phyloP scores from a whole-genome alignment of 345 rosid species.

The Gossypium ekmanianum region DNA sequence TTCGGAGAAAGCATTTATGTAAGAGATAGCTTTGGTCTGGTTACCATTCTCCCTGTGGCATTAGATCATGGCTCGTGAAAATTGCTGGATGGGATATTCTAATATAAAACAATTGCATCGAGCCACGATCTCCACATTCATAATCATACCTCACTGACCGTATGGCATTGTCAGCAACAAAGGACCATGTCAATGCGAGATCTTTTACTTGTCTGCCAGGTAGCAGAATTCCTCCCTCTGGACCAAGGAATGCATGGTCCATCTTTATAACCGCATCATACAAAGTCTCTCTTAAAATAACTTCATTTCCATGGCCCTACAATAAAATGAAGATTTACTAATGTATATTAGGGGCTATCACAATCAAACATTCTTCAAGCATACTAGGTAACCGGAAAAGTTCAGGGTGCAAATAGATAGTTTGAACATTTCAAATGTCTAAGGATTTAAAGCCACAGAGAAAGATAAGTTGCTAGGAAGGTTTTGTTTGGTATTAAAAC shows the following conservation, averaged over 20 bases:
- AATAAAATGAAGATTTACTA: constrained; percentile 15
- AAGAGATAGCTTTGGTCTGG: constrained; percentile 35
- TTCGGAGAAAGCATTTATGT: constrained; percentile 40
- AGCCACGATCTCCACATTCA: constrained; percentile 7
- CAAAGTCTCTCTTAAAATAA: constrained; percentile 37
- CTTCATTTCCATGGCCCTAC: constrained; percentile 58
- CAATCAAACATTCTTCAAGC: not conserved
- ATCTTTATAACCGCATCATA: constrained; percentile 45
- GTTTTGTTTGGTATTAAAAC: constrained; percentile 5
- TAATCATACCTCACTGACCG: constrained; percentile 41
- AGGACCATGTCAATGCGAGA: constrained; percentile 53
- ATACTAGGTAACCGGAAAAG: not conserved
- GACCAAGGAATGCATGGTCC: constrained; percentile 42
- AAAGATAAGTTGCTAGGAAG: not conserved
- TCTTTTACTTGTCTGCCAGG: constrained; percentile 36
- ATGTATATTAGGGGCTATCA: not conserved
- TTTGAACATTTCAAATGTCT: not conserved
- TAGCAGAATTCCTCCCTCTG: constrained; percentile 33
- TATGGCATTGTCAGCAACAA: constrained; percentile 48
- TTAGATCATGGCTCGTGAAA: constrained; percentile 21
- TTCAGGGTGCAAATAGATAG: not conserved
- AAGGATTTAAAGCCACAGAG: not conserved
- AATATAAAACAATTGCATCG: constrained; percentile 8
- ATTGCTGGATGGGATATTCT: constrained; percentile 13
- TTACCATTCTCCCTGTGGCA: constrained; percentile 51